These are phyloP conservation scores for Capsicum rhomboideum DNA, from an alignment of 257 asterid genomes.

Conservation along the genomic window DNA sequence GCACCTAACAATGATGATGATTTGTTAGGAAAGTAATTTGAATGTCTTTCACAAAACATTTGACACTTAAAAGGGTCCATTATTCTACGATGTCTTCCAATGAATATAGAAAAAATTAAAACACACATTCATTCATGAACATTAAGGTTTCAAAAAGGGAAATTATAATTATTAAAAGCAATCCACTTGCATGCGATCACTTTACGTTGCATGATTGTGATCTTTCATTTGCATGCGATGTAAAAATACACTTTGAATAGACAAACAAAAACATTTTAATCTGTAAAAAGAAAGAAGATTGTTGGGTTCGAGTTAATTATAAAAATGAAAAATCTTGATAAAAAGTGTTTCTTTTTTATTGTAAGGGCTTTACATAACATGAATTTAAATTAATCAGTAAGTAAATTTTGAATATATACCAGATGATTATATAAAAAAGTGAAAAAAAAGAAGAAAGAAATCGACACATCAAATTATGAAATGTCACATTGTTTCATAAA, in stretches of 20 bases:
- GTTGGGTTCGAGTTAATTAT: not conserved
- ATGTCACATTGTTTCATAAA: constrained; percentile 18
- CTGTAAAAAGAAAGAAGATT: not conserved
- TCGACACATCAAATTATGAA: constrained; percentile 7
- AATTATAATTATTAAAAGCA: constrained; percentile 8
- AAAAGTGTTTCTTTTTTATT: not conserved
- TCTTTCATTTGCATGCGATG: constrained; percentile 25
- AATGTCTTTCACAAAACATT: not conserved
- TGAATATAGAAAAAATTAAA: not conserved
- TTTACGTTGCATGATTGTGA: constrained; percentile 21
- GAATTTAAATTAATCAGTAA: not conserved
- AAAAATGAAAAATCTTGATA: not conserved
- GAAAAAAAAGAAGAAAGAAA: not conserved
- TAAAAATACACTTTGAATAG: constrained; percentile 9
- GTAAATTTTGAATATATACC: not conserved
- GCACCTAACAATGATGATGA: not conserved
- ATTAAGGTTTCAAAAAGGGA: not conserved
- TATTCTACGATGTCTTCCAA: not conserved
- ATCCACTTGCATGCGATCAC: constrained; percentile 1
- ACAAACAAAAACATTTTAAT: constrained; percentile 10
- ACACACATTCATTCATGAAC: not conserved
- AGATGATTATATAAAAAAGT: not conserved
- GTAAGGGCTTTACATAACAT: not conserved
- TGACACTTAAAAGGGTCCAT: not conserved
- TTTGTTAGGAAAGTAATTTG: not conserved